A percentile compares a stretch with the other conserved stretches of the same genome.
Evolutionary conservation across 208 protist species (phyloP).

Genomic region (Trypanosoma theileri): DNA sequence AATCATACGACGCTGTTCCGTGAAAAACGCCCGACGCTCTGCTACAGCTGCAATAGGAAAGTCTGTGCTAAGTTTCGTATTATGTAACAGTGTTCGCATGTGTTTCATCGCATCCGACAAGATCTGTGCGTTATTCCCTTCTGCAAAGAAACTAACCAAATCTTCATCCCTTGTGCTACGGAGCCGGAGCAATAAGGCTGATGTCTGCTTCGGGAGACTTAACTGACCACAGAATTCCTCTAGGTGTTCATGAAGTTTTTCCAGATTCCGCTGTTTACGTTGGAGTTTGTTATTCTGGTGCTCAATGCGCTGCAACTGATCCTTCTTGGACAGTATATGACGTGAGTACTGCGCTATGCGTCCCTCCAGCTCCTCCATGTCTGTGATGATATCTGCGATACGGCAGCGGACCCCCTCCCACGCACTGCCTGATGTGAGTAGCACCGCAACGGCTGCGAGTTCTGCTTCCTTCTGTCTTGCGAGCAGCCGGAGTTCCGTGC

Average conservation of each 20-base stretch:
- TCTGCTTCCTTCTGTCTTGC: slow-evolving; percentile 72
- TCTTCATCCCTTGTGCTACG: slow-evolving; percentile 38
- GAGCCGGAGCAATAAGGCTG: slow-evolving; percentile 47
- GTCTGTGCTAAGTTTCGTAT: slow-evolving; percentile 58
- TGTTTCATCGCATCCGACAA: slow-evolving; percentile 45
- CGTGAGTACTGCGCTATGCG: slow-evolving; percentile 77
- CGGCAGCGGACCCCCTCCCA: slow-evolving; percentile 62
- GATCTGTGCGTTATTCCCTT: slow-evolving; percentile 60
- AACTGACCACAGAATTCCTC: slow-evolving; percentile 66
- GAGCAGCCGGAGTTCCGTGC: slow-evolving; percentile 67
- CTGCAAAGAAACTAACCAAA: slow-evolving; percentile 61
- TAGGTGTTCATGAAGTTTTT: slow-evolving; percentile 64
- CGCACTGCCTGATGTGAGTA: slow-evolving; percentile 44
- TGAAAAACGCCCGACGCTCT: slow-evolving; percentile 75
- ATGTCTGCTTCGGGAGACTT: slow-evolving; percentile 45
- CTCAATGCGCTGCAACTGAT: slow-evolving; percentile 79
- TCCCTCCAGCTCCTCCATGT: slow-evolving; percentile 74
- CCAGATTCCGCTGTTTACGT: slow-evolving; percentile 76
- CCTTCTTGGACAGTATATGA: slow-evolving; percentile 76
- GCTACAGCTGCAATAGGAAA: slow-evolving; percentile 83
- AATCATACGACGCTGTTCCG: slow-evolving; percentile 75
- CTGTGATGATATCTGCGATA: slow-evolving; percentile 54
- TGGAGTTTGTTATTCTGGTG: slow-evolving; percentile 84
- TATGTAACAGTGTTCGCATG: slow-evolving; percentile 48
- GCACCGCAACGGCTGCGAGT: slow-evolving; percentile 62